A percentile compares a stretch with the other conserved stretches of the same genome.
These are phyloP conservation scores for Sporothrix mexicana DNA, from an alignment of 2,329 filamentous ascomycete genomes.

Conservation along the genomic window DNA sequence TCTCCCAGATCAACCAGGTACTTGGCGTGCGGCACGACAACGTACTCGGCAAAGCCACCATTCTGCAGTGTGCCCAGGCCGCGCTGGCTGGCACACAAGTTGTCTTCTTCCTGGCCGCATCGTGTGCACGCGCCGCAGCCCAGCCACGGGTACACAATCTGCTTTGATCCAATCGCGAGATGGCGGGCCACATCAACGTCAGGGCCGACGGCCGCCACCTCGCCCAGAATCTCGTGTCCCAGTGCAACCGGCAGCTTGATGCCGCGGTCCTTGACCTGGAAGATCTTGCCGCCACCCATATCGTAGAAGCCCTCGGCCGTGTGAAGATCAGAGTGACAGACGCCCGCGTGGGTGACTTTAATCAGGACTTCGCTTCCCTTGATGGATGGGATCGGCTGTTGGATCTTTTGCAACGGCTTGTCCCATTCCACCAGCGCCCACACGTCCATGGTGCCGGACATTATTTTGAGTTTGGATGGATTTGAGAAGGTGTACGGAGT, in stretches of 20 bases:
- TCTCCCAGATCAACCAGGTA: constrained; percentile 30
- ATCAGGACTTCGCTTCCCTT: constrained; percentile 26
- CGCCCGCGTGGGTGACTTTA: constrained; percentile 31
- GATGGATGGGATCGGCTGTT: constrained; percentile 22
- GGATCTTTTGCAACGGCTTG: constrained; percentile 29
- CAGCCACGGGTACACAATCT: constrained; percentile 35
- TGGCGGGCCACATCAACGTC: constrained; percentile 23
- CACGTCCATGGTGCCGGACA: constrained; percentile 29
- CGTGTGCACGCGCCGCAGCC: constrained; percentile 31
- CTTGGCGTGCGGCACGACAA: constrained; percentile 32
- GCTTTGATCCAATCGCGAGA: constrained; percentile 15
- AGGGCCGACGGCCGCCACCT: constrained; percentile 27
- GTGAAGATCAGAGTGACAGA: constrained; percentile 34
- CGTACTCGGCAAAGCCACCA: constrained; percentile 33
- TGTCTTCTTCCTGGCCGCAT: constrained; percentile 32
- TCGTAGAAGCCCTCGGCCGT: constrained; percentile 33
- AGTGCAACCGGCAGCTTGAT: constrained; percentile 31
- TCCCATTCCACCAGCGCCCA: constrained; percentile 33
- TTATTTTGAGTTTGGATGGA: background rate
- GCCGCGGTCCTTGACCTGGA: constrained; percentile 33
- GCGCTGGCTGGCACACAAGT: constrained; percentile 32
- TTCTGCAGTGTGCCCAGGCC: constrained; percentile 31
- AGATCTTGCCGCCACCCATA: constrained; percentile 29
- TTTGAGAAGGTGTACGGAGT: background rate
- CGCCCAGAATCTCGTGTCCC: constrained; percentile 33